These are phyloP conservation scores for Mycena vitilis DNA, from an alignment of 768 basidiomycete species.

Conservation along the genomic window DNA sequence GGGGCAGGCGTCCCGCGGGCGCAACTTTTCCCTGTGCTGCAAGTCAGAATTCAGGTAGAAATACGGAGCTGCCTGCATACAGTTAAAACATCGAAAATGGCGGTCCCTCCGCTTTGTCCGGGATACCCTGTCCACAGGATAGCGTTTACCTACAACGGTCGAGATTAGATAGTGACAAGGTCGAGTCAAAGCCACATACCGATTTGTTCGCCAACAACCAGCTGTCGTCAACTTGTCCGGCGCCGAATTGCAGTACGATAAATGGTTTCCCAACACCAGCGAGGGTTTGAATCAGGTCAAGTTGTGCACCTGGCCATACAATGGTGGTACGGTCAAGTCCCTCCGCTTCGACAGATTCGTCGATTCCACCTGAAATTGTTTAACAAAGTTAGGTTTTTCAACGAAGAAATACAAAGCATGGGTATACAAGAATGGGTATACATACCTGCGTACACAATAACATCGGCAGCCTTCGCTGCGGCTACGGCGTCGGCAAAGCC, in stretches of 20 bases:
- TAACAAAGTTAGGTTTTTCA: no score
- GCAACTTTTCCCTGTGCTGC: slow-evolving; percentile 53
- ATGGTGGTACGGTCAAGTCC: slow-evolving; percentile 59
- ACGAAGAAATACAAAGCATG: no score
- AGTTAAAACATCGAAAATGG: slow-evolving; percentile 62
- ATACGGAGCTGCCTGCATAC: no score
- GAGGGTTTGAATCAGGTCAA: slow-evolving; percentile 60
- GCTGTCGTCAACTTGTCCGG: slow-evolving; percentile 65
- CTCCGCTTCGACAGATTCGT: slow-evolving; percentile 63
- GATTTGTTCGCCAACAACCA: slow-evolving; percentile 55
- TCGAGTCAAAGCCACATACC: slow-evolving; percentile 40
- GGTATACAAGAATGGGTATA: no score
- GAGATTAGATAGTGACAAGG: slow-evolving; percentile 7
- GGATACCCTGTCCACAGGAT: slow-evolving; percentile 71
- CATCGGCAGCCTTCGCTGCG: slow-evolving; percentile 61
- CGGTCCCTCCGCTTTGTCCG: slow-evolving; percentile 66
- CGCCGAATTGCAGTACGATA: slow-evolving; percentile 66
- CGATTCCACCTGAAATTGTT: slow-evolving; percentile 57
- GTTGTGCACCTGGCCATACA: slow-evolving; percentile 68
- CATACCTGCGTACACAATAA: slow-evolving; percentile 55
- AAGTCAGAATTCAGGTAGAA: no score
- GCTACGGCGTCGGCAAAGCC: slow-evolving; percentile 63
- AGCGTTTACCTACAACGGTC: slow-evolving; percentile 56
- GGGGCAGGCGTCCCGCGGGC: slow-evolving; percentile 66
- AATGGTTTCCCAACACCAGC: slow-evolving; percentile 62